Evolutionary conservation across 495 filamentous ascomycete genomes (phyloP), one percentile per base, ranked within the genome.

Genomic region (Chaetomium fimeti): DNA sequence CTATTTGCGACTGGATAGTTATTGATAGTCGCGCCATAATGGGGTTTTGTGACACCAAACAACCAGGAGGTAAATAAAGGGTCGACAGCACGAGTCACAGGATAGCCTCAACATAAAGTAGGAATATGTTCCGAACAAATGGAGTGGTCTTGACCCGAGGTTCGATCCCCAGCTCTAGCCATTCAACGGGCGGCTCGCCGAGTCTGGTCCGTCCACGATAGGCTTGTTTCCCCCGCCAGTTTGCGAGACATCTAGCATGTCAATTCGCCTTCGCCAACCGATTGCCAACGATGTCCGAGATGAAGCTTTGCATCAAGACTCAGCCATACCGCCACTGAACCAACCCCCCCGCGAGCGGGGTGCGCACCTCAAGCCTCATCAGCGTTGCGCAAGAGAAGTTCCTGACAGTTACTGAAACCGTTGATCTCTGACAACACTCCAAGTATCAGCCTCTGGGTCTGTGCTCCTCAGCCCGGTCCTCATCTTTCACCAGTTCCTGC

Each of bases 331-430:
- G 11, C 27, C 15, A 15, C 28, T 0, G 32, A 7, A 54, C 53
- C 29, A n/a, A 29, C 18, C 32, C 20, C 22, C 11, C 8, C n/a
- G 4, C 9, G 32, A n/a, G 32, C 32, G n/a, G 32, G 13, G 53
- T 40, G 53, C 7, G 2, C 20, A 40, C 53, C 1, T 3, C 2
- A 8, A 20, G 53, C 20, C 18, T 36, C 32, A 9, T 29, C 40
- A 56, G n/a, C 53, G 7, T 40, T 28, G n/a, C 1, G 7, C 18
- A 24, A n/a, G 38, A 57, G 38, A 24, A 57, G 36, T 25, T 43
- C 38, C 22, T 57, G 36, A 28, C n/a, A n/a, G n/a, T n/a, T 57
- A 13, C 55, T 40, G 53, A 56, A 56, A 38, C 53, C 8, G 53
- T 32, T 20, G 55, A 43, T 57, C 55, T 43, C 3, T 59, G 40